Evolutionary conservation across 177 flowering plant genomes (phyloP), one percentile per base, ranked within the genome.

Genomic region (Vitis hybrid): DNA sequence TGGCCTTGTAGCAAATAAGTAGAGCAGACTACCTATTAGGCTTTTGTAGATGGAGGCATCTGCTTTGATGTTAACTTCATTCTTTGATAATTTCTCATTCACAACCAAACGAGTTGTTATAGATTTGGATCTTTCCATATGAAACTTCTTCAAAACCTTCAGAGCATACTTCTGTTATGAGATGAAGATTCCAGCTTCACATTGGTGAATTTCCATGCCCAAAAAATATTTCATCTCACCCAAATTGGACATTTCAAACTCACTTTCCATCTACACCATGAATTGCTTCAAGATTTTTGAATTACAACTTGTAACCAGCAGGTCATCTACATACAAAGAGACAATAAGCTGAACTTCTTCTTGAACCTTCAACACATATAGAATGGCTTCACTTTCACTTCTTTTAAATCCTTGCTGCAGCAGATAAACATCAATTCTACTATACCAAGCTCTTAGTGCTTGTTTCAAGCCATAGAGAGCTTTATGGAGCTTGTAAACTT

Each of bases 221-320:
- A 69, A 49, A 30, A 69, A 60, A 17, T 69, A 69, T 3, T 23
- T 19, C 71, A 69, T 59, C 57, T 19, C 8, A 6, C 71, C 65
- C 4, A 69, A 6, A 19, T 50, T 48, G 4, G 13, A 5, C 71
- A 69, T 60, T 5, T 69, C 14, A 32, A 17, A 30, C 1, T 6
- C 34, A 18, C 10, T 56, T 2, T 23, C 9, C 3, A 66, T 18
- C 2, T 23, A 1, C 23, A 23, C 23, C 23, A 23, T 23, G 23
- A 23, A 23, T 23, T 23, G 23, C 23, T 23, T 23, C 23, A 23
- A 66, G 8, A 34, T 34, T 60, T 54, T 66, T 60, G 3, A 66
- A 50, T 54, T 66, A 66, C 2, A 66, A 66, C 26, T 0, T 21
- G 21, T 21, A 21, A 21, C 21, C 21, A 21, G 21, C 21, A 21